Evolutionary conservation across 2,329 filamentous ascomycete genomes (phyloP).

Genomic region (Penicillium sp.): DNA sequence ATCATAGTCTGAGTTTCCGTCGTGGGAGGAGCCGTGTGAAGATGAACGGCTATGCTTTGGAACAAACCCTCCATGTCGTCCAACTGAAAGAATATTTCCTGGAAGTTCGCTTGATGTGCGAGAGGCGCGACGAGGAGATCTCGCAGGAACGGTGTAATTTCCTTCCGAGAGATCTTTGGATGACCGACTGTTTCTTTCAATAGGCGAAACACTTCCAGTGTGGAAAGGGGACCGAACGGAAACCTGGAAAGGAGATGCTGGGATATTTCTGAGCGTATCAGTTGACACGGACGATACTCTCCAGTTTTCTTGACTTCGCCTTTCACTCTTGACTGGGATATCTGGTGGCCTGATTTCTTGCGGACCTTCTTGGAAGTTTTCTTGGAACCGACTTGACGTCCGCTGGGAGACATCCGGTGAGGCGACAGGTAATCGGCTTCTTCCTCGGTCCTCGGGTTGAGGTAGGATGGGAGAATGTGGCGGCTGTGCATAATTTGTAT

Average conservation of each 20-base stretch:
- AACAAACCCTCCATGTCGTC: not conserved
- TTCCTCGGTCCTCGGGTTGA: constrained; percentile 9
- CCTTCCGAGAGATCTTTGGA: constrained; percentile 3
- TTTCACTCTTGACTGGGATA: not conserved
- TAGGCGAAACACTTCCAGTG: constrained; percentile 5
- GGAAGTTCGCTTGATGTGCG: not conserved
- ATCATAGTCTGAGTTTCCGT: constrained; percentile 31
- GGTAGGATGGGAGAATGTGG: constrained; percentile 1
- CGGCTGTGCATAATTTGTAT: not conserved
- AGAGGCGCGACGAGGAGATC: constrained; percentile 1
- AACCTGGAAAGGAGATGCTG: constrained; percentile 1
- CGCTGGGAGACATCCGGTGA: not conserved
- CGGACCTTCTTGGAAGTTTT: constrained; percentile 2
- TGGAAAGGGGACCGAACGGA: constrained; percentile 6
- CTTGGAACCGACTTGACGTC: not conserved
- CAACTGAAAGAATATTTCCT: not conserved
- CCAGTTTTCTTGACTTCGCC: constrained; percentile 8
- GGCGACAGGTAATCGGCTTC: constrained; percentile 1
- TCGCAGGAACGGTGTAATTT: not conserved
- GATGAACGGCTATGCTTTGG: constrained; percentile 15
- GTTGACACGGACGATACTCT: not conserved
- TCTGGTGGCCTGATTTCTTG: not conserved
- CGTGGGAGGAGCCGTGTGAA: constrained; percentile 18
- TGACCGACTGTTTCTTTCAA: not conserved
- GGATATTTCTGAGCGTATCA: not conserved